Percentiles rank a stretch among this genome's conserved stretches.
phyloP scores from a whole-genome alignment of 2,329 filamentous ascomycete species.

The Metarhizium robertsii region DNA sequence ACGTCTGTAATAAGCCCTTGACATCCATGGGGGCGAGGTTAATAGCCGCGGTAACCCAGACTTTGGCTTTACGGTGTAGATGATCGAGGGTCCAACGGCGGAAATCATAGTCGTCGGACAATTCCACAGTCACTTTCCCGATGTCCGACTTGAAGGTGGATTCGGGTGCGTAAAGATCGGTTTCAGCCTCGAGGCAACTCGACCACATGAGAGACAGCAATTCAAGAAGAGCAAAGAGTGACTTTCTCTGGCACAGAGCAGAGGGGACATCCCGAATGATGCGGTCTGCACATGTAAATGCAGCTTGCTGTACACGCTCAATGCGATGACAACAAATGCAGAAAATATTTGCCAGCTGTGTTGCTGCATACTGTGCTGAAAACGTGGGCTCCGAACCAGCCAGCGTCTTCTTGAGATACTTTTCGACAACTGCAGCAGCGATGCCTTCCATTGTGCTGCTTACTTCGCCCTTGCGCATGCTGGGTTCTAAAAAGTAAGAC shows the following conservation, averaged over 20 bases:
- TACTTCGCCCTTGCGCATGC: constrained; percentile 57
- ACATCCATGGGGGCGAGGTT: constrained; percentile 84
- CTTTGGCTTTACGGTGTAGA: constrained; percentile 66
- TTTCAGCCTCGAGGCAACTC: constrained; percentile 87
- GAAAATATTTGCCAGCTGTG: constrained; percentile 78
- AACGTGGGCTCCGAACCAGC: constrained; percentile 65
- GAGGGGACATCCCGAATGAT: constrained; percentile 82
- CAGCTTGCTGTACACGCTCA: constrained; percentile 80
- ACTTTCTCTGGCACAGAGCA: constrained; percentile 78
- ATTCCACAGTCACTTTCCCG: constrained; percentile 71
- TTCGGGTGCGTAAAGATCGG: constrained; percentile 83
- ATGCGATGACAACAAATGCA: constrained; percentile 90
- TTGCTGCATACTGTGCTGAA: constrained; percentile 83
- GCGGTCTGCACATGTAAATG: constrained; percentile 71
- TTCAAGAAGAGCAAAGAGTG: constrained; percentile 87
- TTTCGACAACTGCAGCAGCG: constrained; percentile 60
- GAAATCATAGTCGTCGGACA: constrained; percentile 89
- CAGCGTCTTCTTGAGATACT: constrained; percentile 69
- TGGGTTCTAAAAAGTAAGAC: constrained; percentile 90
- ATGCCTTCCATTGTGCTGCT: constrained; percentile 57
- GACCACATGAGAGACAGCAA: constrained; percentile 91
- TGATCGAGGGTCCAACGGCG: constrained; percentile 69
- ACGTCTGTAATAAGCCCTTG: constrained; percentile 91
- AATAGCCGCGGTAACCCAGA: constrained; percentile 74
- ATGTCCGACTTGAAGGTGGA: constrained; percentile 70